Evolutionary conservation across 768 basidiomycete species (phyloP).

Genomic region (Myochromella boudieri): DNA sequence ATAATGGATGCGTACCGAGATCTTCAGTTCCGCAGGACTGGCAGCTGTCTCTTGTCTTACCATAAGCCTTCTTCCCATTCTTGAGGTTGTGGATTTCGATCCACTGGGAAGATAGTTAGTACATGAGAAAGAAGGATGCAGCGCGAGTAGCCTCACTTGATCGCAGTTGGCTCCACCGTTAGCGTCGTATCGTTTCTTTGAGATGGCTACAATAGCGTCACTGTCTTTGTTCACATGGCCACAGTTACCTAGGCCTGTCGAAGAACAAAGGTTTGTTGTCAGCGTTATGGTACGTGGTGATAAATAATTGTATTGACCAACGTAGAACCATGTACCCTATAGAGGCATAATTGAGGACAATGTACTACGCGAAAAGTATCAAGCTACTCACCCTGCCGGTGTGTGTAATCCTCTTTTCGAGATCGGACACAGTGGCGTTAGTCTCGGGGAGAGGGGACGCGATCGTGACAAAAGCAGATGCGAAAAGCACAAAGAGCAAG

Average conservation of each 20-base stretch:
- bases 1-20: slow-evolving; percentile 47
- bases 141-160: slow-evolving; percentile 42
- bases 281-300: too few species aligned
- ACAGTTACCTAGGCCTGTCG: slow-evolving; percentile 60
- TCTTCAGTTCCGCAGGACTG: slow-evolving; percentile 48
- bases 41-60: slow-evolving; percentile 59
- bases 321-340: slow-evolving; percentile 71
- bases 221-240: slow-evolving; percentile 47
- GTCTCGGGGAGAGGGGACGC: slow-evolving; percentile 46
- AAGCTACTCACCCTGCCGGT: slow-evolving; percentile 51
- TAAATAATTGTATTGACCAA: slow-evolving; percentile 30
- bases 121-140: not conserved
- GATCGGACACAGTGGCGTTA: slow-evolving; percentile 25
- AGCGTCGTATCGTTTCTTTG: slow-evolving; percentile 48
- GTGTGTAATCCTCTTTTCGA: slow-evolving; percentile 54
- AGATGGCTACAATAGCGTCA: slow-evolving; percentile 64
- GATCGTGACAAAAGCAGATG: slow-evolving; percentile 38
- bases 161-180: slow-evolving; percentile 56
- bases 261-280: slow-evolving; percentile 8
- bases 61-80: slow-evolving; percentile 50
- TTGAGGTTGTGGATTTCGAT: slow-evolving; percentile 59
- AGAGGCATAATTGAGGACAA: slow-evolving; percentile 13
- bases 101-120: slow-evolving; percentile 40
- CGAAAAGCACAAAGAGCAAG: slow-evolving; percentile 38
- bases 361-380: not conserved